Conservation (phyloP, 371 early-diverging fungal genomes). For the Choanephora cucurbitarum region DNA sequence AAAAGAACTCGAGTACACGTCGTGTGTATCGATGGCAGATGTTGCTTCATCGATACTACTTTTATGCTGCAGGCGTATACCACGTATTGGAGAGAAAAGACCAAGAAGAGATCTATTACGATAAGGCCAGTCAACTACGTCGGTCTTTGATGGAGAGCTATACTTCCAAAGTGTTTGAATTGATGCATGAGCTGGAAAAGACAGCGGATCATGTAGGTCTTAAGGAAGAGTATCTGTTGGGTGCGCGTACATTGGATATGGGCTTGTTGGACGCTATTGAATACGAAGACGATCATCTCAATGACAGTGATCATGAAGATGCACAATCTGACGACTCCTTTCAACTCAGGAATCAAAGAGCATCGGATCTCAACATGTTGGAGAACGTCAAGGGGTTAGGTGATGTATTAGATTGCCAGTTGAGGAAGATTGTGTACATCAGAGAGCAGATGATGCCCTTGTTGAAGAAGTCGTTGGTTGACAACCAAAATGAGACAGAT, state of each 20-base stretch:
- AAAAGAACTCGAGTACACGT: neutral
- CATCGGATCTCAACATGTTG: conserved; percentile 17
- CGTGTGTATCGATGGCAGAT: conserved; percentile 36
- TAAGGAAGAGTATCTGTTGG: neutral
- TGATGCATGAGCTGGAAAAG: neutral
- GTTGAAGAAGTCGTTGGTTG: conserved; percentile 31
- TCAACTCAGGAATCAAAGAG: neutral
- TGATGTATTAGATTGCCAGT: conserved; percentile 29
- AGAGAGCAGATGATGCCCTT: conserved; percentile 19
- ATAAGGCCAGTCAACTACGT: conserved; percentile 52
- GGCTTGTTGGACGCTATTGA: neutral
- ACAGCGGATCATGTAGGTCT: neutral
- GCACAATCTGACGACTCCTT: too few relatives aligned
- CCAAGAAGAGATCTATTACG: conserved; percentile 47
- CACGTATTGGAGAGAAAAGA: conserved; percentile 39
- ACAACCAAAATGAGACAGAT: conserved; percentile 21
- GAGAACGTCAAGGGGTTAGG: conserved; percentile 28
- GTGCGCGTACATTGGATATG: neutral
- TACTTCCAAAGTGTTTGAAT: conserved; percentile 25
- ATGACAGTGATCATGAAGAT: neutral
- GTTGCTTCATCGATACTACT: conserved; percentile 61
- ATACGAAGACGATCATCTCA: neutral
- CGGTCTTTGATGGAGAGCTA: conserved; percentile 31
- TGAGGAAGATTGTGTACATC: conserved; percentile 28
- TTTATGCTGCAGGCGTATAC: conserved; percentile 61